Base-by-base conservation (phyloP, 2,329 filamentous ascomycete species). In the Chrysosporium queenslandicum region DNA sequence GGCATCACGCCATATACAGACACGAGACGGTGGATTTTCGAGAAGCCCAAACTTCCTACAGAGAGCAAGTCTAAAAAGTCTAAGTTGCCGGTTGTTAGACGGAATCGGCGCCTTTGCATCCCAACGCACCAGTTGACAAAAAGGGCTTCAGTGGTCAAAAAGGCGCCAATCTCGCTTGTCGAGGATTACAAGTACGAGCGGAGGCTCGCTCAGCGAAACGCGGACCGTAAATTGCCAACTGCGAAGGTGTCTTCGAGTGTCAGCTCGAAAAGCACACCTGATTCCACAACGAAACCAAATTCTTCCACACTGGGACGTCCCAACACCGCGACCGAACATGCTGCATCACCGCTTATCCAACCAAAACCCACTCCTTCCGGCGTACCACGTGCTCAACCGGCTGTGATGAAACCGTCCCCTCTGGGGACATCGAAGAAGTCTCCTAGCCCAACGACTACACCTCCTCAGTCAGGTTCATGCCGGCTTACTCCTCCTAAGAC, bases 51-150 rank as follows among this genome's bases (percentile, higher is more conserved):
- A 12, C 34, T 59, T 20, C 58, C 60, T 2, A 57, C 62, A 8
- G 50, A 52, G 4, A 58, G 62, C 6, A 23, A 43, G 14, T 7
- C 42, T 46, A 68, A 66, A 51, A 71, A 63, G 46, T 63, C 56
- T 23, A 63, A 53, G 23, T 64, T 70, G 2, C 71, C 70, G 40
- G 59, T 61, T 8, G 60, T 63, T 25, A 69, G 64, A 48, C 66
- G 68, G 39, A 71, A 71, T 47, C 60, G 55, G 36, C 63, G 56
- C 1, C 56, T 72, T 11, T 63, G 66, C 2, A 60, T 68, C 25
- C 71, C 71, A 18, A 73, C 67, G 3, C 68, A 73, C 54, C 63
- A 68, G 43, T 58, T 74, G 21, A 67, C 65, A 40, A 68, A 61
- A 47, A 63, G 62, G 52, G 67, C 68, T 2, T 66, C 66, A 2